Evolutionary conservation across 805 yeast genomes (phyloP).

Genomic region (Suhomyces emberorum): DNA sequence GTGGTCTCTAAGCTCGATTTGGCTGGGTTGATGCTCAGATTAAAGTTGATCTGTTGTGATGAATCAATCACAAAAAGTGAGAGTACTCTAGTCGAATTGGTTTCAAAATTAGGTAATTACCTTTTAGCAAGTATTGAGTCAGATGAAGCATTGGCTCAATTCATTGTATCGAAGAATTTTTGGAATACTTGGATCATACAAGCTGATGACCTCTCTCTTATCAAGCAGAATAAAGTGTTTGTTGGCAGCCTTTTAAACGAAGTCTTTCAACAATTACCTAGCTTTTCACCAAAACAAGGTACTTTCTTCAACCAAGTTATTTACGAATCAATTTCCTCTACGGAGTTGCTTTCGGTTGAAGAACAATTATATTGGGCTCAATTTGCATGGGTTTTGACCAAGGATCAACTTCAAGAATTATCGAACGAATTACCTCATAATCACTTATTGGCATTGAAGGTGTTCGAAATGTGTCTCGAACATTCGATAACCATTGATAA

Average conservation of each 20-base stretch:
- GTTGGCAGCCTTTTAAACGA: constrained; percentile 33
- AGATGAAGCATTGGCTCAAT: constrained; percentile 11
- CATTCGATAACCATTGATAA: constrained; percentile 1
- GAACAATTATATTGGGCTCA: constrained; percentile 16
- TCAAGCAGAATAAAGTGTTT: constrained; percentile 21
- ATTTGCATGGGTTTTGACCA: constrained; percentile 25
- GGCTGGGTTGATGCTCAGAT: constrained; percentile 42
- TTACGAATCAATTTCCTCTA: not conserved
- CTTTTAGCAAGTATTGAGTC: constrained; percentile 13
- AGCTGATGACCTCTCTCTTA: not conserved
- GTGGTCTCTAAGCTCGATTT: constrained; percentile 49
- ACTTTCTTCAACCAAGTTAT: not conserved
- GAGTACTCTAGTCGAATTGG: constrained; percentile 28
- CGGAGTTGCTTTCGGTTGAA: constrained; percentile 3
- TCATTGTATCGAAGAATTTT: constrained; percentile 20
- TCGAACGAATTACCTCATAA: constrained; percentile 1
- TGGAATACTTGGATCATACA: constrained; percentile 21
- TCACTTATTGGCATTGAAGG: constrained; percentile 1
- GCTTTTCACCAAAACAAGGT: not conserved
- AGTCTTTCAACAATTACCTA: constrained; percentile 29
- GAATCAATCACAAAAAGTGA: constrained; percentile 17
- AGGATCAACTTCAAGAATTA: constrained; percentile 16
- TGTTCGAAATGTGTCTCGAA: constrained; percentile 3
- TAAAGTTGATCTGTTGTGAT: constrained; percentile 28
- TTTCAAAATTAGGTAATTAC: constrained; percentile 46